Conservation (phyloP, 1,139 yeast species). For the Hansenula anomala region DNA sequence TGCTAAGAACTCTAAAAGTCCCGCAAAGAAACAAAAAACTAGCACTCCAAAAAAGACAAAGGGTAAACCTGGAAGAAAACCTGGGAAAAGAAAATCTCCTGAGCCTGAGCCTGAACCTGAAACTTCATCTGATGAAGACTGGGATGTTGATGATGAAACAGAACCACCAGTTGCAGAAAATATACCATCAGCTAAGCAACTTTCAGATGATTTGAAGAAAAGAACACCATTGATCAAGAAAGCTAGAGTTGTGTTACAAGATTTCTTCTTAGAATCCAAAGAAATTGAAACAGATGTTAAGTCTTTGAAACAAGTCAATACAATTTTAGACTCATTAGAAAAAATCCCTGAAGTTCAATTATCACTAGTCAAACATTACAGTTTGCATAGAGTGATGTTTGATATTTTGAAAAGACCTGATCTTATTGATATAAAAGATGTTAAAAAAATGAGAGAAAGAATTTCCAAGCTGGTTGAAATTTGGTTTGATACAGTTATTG, state of each 20-base stretch:
- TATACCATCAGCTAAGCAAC: conserved; percentile 13
- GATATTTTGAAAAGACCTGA: conserved; percentile 30
- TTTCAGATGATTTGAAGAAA: conserved; percentile 13
- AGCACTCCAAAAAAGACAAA: not conserved
- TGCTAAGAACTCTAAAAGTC: not conserved
- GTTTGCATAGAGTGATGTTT: conserved; percentile 25
- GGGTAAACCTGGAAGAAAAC: not conserved
- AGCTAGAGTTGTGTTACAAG: conserved; percentile 12
- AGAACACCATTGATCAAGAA: conserved; percentile 13
- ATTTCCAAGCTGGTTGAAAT: conserved; percentile 19
- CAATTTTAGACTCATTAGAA: conserved; percentile 7
- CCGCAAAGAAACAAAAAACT: not conserved
- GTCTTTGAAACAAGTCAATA: conserved; percentile 1
- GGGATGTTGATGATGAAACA: conserved; percentile 16
- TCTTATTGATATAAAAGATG: conserved; percentile 6
- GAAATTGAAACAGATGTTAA: conserved; percentile 6
- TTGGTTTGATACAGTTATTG: conserved; percentile 14
- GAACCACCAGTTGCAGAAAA: conserved; percentile 15
- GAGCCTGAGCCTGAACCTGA: conserved; percentile 12
- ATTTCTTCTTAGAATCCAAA: conserved; percentile 7
- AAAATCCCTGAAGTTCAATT: conserved; percentile 8
- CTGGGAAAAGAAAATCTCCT: conserved; percentile 3
- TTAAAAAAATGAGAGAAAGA: conserved; percentile 12
- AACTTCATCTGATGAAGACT: conserved; percentile 21
- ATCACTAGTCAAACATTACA: conserved; percentile 24